These are phyloP conservation scores for Penicillium sp. DNA, from an alignment of 2,329 filamentous ascomycete genomes.

Conservation along the genomic window DNA sequence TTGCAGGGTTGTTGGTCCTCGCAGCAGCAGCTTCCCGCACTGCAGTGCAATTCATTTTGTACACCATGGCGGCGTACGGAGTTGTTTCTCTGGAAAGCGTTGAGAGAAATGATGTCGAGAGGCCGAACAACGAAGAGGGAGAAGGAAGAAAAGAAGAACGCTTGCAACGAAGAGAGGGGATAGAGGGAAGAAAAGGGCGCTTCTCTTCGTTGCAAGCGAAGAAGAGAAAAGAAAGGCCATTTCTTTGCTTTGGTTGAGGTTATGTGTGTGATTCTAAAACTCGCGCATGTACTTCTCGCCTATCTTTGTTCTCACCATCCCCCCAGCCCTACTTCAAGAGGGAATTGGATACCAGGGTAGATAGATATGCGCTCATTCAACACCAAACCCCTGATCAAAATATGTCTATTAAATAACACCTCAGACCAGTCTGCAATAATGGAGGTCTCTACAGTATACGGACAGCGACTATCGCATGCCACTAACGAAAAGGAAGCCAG, in stretches of 20 bases:
- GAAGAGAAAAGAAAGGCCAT: neutral
- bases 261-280: constrained; percentile 2
- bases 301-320: neutral
- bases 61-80: constrained; percentile 14
- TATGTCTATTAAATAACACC: neutral
- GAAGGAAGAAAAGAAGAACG: neutral
- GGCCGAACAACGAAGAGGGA: neutral
- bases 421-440: neutral
- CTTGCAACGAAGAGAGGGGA: neutral
- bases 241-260: neutral
- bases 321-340: neutral
- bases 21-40: neutral
- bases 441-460: neutral
- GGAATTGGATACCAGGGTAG: neutral
- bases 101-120: neutral
- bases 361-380: neutral
- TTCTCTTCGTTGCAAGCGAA: too few relatives aligned
- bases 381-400: neutral
- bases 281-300: neutral
- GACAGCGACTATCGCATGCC: neutral
- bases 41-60: constrained; percentile 5
- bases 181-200: neutral
- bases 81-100: neutral
- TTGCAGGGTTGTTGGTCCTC: neutral
- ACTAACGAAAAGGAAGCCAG: too few relatives aligned